These are phyloP conservation scores for Aspergillus viridinutans DNA, from an alignment of 2,329 filamentous ascomycete species.

Conservation along the genomic window DNA sequence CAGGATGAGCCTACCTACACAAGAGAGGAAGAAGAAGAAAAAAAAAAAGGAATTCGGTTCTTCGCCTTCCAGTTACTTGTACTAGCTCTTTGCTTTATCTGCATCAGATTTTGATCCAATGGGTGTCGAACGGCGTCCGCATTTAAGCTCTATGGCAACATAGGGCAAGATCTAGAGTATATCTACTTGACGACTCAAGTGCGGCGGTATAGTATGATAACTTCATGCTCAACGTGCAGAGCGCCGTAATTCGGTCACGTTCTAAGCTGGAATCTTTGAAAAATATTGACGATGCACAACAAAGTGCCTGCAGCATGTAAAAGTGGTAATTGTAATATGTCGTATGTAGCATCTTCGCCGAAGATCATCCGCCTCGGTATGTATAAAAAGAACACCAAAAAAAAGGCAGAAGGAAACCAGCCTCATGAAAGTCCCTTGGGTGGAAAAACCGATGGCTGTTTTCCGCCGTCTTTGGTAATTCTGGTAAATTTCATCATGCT, in stretches of 20 bases:
- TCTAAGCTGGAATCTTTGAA: neutral
- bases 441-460: conserved; percentile 72
- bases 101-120: neutral
- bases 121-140: neutral
- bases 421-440: conserved; percentile 55
- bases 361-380: conserved; percentile 14
- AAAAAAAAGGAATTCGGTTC: neutral
- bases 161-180: no score
- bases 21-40: no score
- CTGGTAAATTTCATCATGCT: conserved; percentile 73
- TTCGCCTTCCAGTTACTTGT: neutral
- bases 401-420: conserved; percentile 8
- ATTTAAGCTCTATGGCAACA: neutral
- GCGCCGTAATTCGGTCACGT: neutral
- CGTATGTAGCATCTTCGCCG: neutral
- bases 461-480: conserved; percentile 60
- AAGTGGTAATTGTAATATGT: neutral
- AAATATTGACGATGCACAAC: neutral
- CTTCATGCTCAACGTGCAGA: neutral
- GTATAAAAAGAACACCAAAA: conserved; percentile 10
- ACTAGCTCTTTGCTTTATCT: neutral
- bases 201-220: neutral
- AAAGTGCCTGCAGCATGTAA: neutral
- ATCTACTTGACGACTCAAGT: neutral
- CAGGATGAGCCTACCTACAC: neutral